Conservation (phyloP, 495 filamentous ascomycete genomes). For the Pyrenula aspistea region DNA sequence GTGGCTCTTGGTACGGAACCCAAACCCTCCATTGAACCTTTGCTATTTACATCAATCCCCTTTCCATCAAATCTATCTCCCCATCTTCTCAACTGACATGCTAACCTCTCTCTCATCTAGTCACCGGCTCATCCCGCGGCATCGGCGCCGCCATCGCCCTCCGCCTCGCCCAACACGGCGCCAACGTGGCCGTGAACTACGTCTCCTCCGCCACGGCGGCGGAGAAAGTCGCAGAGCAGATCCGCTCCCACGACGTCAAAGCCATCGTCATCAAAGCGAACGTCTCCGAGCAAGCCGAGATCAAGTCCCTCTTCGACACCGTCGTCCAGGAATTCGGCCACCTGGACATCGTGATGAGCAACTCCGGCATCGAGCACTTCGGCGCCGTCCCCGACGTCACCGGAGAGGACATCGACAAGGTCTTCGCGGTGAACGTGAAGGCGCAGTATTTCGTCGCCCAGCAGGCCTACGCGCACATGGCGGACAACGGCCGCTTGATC, state of each 20-base stretch:
- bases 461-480: slow-evolving; percentile 51
- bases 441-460: slow-evolving; percentile 55
- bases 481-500: slow-evolving; percentile 23
- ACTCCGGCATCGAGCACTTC: slow-evolving; percentile 42
- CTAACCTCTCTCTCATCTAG: slow-evolving; percentile 5
- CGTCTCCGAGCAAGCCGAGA: slow-evolving; percentile 30
- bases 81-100: not conserved
- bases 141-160: slow-evolving; percentile 27
- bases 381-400: slow-evolving; percentile 31
- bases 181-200: slow-evolving; percentile 27
- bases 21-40: not conserved
- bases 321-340: slow-evolving; percentile 25
- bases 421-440: slow-evolving; percentile 42
- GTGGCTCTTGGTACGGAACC: slow-evolving; percentile 12
- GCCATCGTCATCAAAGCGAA: slow-evolving; percentile 39
- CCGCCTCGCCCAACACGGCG: slow-evolving; percentile 28
- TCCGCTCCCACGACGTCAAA: slow-evolving; percentile 25
- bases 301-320: slow-evolving; percentile 29
- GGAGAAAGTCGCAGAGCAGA: slow-evolving; percentile 30
- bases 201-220: slow-evolving; percentile 19
- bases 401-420: slow-evolving; percentile 39
- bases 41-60: not conserved
- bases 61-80: not conserved
- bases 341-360: slow-evolving; percentile 35
- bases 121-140: slow-evolving; percentile 25